These are phyloP conservation scores for Tricholoma furcatifolium DNA, from an alignment of 768 basidiomycete genomes.

Conservation along the genomic window DNA sequence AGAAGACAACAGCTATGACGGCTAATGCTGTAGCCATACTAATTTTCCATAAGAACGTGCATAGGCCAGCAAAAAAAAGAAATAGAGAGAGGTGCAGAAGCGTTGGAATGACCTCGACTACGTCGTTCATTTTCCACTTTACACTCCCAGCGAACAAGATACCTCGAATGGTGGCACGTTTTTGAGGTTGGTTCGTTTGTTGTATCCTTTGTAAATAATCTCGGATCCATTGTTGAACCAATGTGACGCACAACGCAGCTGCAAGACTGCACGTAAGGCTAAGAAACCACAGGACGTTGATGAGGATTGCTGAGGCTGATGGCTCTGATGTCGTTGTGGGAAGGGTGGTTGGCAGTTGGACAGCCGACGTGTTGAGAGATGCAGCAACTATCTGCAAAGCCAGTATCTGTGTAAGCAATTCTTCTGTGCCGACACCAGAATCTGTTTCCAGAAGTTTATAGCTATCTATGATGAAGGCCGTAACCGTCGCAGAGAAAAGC, in stretches of 20 bases:
- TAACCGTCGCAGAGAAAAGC: constrained; percentile 39
- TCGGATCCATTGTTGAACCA: constrained; percentile 11
- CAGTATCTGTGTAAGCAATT: constrained; percentile 22
- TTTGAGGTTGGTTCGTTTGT: not conserved
- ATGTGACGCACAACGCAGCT: constrained; percentile 22
- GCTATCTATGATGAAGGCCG: constrained; percentile 35
- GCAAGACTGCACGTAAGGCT: constrained; percentile 25
- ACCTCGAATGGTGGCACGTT: not conserved
- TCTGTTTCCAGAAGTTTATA: constrained; percentile 30
- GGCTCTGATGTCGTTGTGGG: constrained; percentile 12
- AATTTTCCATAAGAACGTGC: not conserved
- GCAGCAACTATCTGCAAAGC: constrained; percentile 4
- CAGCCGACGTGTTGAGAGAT: constrained; percentile 1
- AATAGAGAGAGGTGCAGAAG: constrained; percentile 5
- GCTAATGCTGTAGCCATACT: not conserved
- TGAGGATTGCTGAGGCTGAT: constrained; percentile 19
- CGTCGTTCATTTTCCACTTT: not conserved
- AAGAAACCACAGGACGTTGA: constrained; percentile 30
- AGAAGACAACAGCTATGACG: not conserved
- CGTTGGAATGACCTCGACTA: not conserved
- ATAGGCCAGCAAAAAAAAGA: constrained; percentile 5
- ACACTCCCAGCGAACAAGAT: not conserved
- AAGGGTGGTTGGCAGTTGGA: not conserved
- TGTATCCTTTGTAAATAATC: not conserved
- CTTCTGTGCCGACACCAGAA: constrained; percentile 21